Percentiles rank a stretch among this genome's conserved stretches.
These are phyloP conservation scores for Glycine tomentella DNA, from an alignment of 306 rosid genomes.

Conservation along the genomic window DNA sequence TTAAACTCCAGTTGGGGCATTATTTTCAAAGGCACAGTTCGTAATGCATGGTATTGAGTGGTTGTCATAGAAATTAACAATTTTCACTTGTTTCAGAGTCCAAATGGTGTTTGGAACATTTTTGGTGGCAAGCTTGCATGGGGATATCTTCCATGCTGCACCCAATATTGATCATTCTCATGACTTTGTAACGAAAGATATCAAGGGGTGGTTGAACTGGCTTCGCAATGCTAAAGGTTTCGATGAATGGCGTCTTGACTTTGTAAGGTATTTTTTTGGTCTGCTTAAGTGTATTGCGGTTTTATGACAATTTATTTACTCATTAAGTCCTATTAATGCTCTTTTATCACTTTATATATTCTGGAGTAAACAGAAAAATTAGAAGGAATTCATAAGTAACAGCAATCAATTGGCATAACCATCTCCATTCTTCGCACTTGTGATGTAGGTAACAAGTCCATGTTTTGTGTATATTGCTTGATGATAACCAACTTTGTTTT, in stretches of 20 bases:
- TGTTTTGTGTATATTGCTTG: slow-evolving; percentile 2
- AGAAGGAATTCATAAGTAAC: slow-evolving; percentile 7
- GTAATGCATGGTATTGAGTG: neutral
- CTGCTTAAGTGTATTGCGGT: slow-evolving; percentile 26
- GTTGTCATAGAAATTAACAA: slow-evolving; percentile 26
- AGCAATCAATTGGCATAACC: slow-evolving; percentile 13
- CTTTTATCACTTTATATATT: slow-evolving; percentile 23
- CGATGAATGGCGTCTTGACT: slow-evolving; percentile 90
- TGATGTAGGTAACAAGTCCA: neutral
- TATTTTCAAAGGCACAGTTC: slow-evolving; percentile 32
- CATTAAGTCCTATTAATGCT: slow-evolving; percentile 6
- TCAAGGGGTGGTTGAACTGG: slow-evolving; percentile 80
- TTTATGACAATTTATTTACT: slow-evolving; percentile 6
- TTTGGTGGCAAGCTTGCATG: slow-evolving; percentile 81
- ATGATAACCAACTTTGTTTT: slow-evolving; percentile 16
- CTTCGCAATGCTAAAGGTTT: slow-evolving; percentile 74
- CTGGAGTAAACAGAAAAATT: neutral
- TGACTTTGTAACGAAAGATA: slow-evolving; percentile 72
- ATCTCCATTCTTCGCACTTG: neutral
- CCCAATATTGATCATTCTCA: slow-evolving; percentile 87
- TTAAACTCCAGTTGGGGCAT: slow-evolving; percentile 25
- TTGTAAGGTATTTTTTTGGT: slow-evolving; percentile 61
- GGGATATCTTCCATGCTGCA: slow-evolving; percentile 87
- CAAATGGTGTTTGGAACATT: slow-evolving; percentile 87
- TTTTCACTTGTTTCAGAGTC: slow-evolving; percentile 64